phyloP scores from a whole-genome alignment of 2,329 filamentous ascomycete genomes.

The Dactylellina parvicollis region DNA sequence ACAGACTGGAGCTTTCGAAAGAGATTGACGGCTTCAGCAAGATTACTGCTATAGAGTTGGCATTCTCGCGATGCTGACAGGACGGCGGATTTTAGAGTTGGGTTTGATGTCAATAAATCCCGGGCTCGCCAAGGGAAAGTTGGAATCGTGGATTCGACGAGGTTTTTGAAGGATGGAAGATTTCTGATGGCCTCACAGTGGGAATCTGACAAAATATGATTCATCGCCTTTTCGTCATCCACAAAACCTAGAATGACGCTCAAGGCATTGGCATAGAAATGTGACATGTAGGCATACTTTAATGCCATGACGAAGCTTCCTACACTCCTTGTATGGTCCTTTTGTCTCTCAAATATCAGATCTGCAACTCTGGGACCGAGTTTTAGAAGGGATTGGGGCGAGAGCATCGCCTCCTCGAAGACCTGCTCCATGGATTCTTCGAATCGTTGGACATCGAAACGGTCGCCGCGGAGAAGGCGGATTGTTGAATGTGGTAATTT shows the following conservation, averaged over 20 bases:
- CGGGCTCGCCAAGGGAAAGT: conserved; percentile 58
- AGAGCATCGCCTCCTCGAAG: conserved; percentile 73
- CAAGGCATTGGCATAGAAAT: conserved; percentile 81
- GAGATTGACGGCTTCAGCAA: conserved; percentile 55
- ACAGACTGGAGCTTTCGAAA: conserved; percentile 48
- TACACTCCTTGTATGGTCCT: conserved; percentile 77
- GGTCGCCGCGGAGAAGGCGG: conserved; percentile 73
- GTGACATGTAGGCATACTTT: conserved; percentile 85
- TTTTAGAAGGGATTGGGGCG: conserved; percentile 68
- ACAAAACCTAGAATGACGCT: conserved; percentile 69
- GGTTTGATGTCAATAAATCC: conserved; percentile 70
- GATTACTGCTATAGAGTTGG: conserved; percentile 52
- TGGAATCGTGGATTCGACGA: conserved; percentile 35
- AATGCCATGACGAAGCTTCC: conserved; percentile 57
- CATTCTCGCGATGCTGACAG: conserved; percentile 46
- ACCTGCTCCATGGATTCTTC: conserved; percentile 77
- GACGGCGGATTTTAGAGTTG: conserved; percentile 64
- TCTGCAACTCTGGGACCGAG: conserved; percentile 73
- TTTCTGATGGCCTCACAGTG: conserved; percentile 75
- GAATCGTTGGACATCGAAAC: conserved; percentile 81
- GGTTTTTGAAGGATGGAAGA: conserved; percentile 70
- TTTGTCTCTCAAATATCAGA: conserved; percentile 75
- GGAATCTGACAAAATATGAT: conserved; percentile 66
- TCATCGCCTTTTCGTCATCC: conserved; percentile 58
- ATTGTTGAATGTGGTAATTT: conserved; percentile 75